Evolutionary conservation across 345 rosid genomes (phyloP).

Genomic region (Populus ilicifolia): DNA sequence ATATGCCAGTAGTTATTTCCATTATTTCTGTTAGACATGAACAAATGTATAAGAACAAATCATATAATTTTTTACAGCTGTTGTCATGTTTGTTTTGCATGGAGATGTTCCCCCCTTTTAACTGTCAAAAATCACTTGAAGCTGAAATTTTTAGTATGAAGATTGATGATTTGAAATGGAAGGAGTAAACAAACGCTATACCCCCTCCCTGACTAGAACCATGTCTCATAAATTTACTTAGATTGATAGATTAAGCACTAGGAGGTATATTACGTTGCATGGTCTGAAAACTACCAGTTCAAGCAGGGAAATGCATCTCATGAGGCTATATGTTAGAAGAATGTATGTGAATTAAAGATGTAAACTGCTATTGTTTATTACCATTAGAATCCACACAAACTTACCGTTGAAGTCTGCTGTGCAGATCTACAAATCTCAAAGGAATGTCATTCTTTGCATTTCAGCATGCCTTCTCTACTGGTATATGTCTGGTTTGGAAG

Average conservation of each 20-base stretch:
- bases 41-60: no score
- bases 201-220: neutral
- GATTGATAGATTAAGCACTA: neutral
- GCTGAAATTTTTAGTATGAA: no score
- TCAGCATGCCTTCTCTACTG: conserved; percentile 85
- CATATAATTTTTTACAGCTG: no score
- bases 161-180: neutral
- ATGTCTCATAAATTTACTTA: neutral
- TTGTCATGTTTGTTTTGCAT: no score
- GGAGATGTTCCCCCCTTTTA: no score
- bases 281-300: neutral
- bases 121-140: no score
- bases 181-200: no score
- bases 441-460: conserved; percentile 72
- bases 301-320: neutral
- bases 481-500: conserved; percentile 32
- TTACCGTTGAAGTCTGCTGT: conserved; percentile 16
- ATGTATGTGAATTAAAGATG: neutral
- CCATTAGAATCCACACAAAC: neutral
- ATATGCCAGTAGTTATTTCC: no score
- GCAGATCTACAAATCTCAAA: conserved; percentile 85
- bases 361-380: neutral
- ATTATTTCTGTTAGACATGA: no score
- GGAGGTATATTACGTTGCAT: neutral
- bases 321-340: neutral